Evolutionary conservation across 345 rosid species (phyloP).

Genomic region (Crucihimalaya himalaica): DNA sequence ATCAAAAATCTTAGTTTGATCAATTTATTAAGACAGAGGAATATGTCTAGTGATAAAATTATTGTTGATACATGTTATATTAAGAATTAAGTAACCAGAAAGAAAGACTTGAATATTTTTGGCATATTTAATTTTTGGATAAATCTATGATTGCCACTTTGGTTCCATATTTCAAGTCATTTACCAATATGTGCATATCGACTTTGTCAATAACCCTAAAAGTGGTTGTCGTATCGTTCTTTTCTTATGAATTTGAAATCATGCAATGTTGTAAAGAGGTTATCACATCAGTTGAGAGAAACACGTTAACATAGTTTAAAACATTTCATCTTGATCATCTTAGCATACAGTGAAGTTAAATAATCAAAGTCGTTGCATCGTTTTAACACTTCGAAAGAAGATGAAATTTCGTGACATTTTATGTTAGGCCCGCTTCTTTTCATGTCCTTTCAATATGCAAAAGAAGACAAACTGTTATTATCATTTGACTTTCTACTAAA

Average conservation of each 20-base stretch:
- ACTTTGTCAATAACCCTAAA: slow-evolving; percentile 26
- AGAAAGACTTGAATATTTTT: not conserved
- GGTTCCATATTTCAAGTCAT: slow-evolving; percentile 29
- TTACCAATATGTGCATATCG: slow-evolving; percentile 22
- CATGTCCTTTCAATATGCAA: not conserved
- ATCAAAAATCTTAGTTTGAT: not conserved
- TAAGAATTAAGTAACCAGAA: not conserved
- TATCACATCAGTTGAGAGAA: slow-evolving; percentile 24
- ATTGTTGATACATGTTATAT: not conserved
- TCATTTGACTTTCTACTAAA: no score
- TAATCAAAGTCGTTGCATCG: not conserved
- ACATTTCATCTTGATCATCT: slow-evolving; percentile 7
- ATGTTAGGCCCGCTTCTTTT: not conserved
- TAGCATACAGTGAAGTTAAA: not conserved
- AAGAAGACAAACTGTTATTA: no score
- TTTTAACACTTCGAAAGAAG: not conserved
- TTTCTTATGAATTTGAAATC: slow-evolving; percentile 1
- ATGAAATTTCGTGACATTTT: not conserved
- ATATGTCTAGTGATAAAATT: not conserved
- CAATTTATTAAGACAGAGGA: not conserved
- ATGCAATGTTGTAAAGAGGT: slow-evolving; percentile 7
- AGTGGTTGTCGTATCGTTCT: slow-evolving; percentile 16
- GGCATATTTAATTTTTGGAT: slow-evolving; percentile 10
- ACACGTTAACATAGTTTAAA: slow-evolving; percentile 16
- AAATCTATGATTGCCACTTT: slow-evolving; percentile 12